Conservation (phyloP, 345 rosid genomes). For the Firmiana major region DNA sequence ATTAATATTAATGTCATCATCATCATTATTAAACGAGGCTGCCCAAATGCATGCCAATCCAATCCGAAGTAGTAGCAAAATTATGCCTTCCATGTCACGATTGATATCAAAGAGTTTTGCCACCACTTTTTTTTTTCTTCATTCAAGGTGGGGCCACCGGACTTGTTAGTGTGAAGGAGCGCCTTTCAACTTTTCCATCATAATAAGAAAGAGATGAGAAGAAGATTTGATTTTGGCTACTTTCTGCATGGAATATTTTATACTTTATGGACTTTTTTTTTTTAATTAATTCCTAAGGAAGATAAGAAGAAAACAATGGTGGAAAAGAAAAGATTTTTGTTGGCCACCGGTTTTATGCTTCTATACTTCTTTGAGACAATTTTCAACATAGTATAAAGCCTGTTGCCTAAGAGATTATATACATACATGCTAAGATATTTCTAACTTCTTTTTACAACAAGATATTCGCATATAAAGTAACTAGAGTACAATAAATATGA, state of each 20-base stretch:
- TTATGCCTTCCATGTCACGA: background rate
- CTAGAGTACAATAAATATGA: too few relatives aligned
- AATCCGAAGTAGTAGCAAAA: background rate
- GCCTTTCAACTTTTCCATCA: slow-evolving; percentile 4
- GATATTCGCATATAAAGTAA: background rate
- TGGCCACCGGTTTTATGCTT: background rate
- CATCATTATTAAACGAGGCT: background rate
- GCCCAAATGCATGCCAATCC: slow-evolving; percentile 1
- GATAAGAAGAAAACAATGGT: background rate
- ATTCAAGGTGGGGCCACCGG: background rate
- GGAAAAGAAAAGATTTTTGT: background rate
- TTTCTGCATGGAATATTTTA: background rate
- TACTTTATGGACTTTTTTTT: background rate
- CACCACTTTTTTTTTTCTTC: background rate
- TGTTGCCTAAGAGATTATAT: background rate
- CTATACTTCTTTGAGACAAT: background rate
- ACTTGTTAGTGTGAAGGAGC: background rate
- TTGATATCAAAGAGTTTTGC: background rate
- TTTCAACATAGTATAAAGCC: background rate
- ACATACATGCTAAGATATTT: background rate
- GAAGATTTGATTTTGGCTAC: slow-evolving; percentile 15
- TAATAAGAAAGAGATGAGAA: background rate
- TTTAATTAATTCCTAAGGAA: background rate
- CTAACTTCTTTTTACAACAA: background rate
- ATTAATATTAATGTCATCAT: too few relatives aligned